Evolutionary conservation across 192 early-diverging fungal genomes (phyloP).

Genomic region (Funneliformis mosseae): DNA sequence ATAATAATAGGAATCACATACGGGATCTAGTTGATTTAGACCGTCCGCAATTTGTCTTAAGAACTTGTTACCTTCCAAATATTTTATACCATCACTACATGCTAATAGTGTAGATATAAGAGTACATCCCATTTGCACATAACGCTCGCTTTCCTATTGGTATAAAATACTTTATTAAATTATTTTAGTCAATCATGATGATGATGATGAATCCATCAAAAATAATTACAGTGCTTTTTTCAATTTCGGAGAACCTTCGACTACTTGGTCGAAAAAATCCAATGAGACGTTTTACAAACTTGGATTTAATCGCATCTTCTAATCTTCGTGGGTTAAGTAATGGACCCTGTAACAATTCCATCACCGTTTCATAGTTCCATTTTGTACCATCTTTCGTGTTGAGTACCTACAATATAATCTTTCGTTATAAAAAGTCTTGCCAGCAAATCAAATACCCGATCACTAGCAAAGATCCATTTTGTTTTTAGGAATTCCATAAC

Average conservation of each 20-base stretch:
- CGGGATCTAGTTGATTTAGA: slow-evolving; percentile 75
- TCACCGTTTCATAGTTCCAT: slow-evolving; percentile 79
- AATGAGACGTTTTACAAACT: slow-evolving; percentile 71
- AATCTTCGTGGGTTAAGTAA: slow-evolving; percentile 70
- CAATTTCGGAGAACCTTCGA: slow-evolving; percentile 65
- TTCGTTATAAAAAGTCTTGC: not conserved
- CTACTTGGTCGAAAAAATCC: slow-evolving; percentile 75
- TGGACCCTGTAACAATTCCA: slow-evolving; percentile 78
- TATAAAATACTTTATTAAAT: not conserved
- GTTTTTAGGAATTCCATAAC: not conserved
- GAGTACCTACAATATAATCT: slow-evolving; percentile 51
- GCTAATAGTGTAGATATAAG: slow-evolving; percentile 66
- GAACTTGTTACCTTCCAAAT: slow-evolving; percentile 69
- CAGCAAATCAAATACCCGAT: too few species aligned
- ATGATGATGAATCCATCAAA: not conserved
- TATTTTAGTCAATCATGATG: not conserved
- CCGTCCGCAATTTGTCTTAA: slow-evolving; percentile 72
- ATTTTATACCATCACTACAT: slow-evolving; percentile 66
- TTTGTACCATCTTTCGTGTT: slow-evolving; percentile 72
- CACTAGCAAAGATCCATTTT: not conserved
- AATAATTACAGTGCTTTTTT: slow-evolving; percentile 1
- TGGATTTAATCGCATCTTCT: slow-evolving; percentile 75
- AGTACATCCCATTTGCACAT: slow-evolving; percentile 68
- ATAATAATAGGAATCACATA: slow-evolving; percentile 45
- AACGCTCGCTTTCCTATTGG: slow-evolving; percentile 39